These are phyloP conservation scores for Silene conica DNA, from an alignment of 148 eudicot species.

Conservation along the genomic window DNA sequence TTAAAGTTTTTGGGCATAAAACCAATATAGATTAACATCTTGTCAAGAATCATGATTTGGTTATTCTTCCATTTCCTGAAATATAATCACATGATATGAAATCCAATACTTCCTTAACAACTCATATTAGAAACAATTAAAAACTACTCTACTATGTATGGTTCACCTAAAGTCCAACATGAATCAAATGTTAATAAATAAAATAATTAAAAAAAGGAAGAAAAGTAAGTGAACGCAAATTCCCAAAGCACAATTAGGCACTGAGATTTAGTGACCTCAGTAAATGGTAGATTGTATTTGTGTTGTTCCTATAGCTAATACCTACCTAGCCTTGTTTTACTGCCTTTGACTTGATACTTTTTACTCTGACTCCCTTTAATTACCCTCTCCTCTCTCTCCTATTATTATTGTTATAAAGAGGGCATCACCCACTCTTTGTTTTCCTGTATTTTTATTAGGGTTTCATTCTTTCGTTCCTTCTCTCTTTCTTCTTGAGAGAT, in stretches of 20 bases:
- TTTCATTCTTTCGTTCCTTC: slow-evolving; percentile 7
- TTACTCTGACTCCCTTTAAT: slow-evolving; percentile 22
- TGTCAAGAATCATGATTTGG: neutral
- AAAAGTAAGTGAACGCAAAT: slow-evolving; percentile 14
- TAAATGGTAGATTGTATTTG: slow-evolving; percentile 29
- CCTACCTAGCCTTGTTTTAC: neutral
- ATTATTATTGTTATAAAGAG: slow-evolving; percentile 26
- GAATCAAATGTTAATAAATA: neutral
- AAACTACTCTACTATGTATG: no score
- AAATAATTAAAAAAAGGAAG: no score
- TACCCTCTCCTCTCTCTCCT: slow-evolving; percentile 4
- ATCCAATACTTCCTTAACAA: neutral
- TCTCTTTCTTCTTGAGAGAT: neutral
- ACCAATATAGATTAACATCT: no score
- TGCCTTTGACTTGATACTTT: slow-evolving; percentile 38
- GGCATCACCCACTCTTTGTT: neutral
- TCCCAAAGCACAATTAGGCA: slow-evolving; percentile 44
- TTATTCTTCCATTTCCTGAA: neutral
- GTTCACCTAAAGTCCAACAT: no score
- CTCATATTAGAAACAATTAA: neutral
- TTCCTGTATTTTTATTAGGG: slow-evolving; percentile 21
- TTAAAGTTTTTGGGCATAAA: no score
- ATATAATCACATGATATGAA: neutral
- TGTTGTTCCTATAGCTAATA: slow-evolving; percentile 19
- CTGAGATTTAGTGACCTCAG: slow-evolving; percentile 43